Evolutionary conservation across 2,329 filamentous ascomycete genomes (phyloP), one percentile per base, ranked within the genome.

Genomic region (Macrophomina tecta): DNA sequence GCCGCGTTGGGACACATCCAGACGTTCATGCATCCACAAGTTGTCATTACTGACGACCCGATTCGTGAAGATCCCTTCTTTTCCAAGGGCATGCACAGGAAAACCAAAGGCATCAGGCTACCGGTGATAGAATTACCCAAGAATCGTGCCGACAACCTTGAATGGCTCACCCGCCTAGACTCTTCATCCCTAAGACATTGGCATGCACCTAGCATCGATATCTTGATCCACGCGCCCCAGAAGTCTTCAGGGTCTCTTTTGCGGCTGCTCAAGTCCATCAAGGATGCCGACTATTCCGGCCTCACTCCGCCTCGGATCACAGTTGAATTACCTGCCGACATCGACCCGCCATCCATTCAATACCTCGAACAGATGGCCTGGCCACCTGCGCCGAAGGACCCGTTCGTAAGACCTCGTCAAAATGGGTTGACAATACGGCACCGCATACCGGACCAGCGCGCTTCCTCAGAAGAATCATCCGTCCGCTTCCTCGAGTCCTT

Each of bases 401-500:
- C 86, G 72, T 78, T 65, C 55, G 32, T 60, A 18, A 18, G 16
- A 9, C 63, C 63, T 14, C 63, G 32, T 12, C 51, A 49, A 4
- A 72, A 65, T 36, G 40, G 34, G 23, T 74, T 97, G 16, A 90
- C 88, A 0, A 80, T 98, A 18, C 88, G 91, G 32, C 92, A 91
- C 69, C 90, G 92, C 36, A 89, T 97, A 51, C 82, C 87, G 11
- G 83, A 83, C 45, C 81, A 85, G 56, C 82, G 82, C 55, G 73
- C 90, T 69, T 88, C 83, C 5, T 84, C 91, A 51, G 88, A 91
- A 69, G 90, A 94, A 71, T 89, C 90, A 66, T 89, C 92, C 0
- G 82, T 90, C 16, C 88, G 90, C 30, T 91, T 94, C 67, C 81
- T 97, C 5, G 94, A 98, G 80, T 91, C 92, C 0, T 97, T 97